Conservation (phyloP, 2,329 filamentous ascomycete species). For the Alternaria atra region DNA sequence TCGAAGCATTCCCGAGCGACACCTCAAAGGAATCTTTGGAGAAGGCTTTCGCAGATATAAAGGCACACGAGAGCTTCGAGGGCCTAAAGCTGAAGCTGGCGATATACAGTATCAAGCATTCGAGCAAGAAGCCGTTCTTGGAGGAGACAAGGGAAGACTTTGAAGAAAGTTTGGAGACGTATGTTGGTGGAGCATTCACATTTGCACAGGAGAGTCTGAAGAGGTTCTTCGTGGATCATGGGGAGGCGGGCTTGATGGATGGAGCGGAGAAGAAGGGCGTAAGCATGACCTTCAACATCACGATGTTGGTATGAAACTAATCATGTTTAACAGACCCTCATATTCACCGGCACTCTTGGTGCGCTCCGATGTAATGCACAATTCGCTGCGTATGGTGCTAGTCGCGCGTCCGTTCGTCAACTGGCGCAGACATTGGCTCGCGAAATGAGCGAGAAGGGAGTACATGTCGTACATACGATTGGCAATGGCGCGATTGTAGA, state of each 20-base stretch:
- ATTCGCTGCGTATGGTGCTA: constrained; percentile 65
- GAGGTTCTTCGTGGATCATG: constrained; percentile 63
- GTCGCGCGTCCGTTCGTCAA: constrained; percentile 62
- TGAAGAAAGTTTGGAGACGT: constrained; percentile 58
- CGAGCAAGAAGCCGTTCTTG: constrained; percentile 64
- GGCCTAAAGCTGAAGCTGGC: constrained; percentile 62
- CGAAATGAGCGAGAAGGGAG: constrained; percentile 65
- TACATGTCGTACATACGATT: constrained; percentile 68
- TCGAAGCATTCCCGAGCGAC: constrained; percentile 64
- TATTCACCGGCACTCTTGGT: constrained; percentile 59
- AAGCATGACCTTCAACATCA: constrained; percentile 9
- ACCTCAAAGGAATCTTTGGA: constrained; percentile 59
- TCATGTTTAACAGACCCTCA: constrained; percentile 7
- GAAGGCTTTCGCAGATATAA: constrained; percentile 61
- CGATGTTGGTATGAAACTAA: neutral
- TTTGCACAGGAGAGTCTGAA: constrained; percentile 64
- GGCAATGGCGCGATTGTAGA: constrained; percentile 65
- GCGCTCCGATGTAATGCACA: constrained; percentile 63
- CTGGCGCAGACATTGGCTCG: constrained; percentile 65
- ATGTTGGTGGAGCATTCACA: constrained; percentile 65
- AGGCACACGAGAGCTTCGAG: constrained; percentile 58
- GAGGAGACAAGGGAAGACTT: constrained; percentile 61
- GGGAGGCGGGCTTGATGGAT: constrained; percentile 57
- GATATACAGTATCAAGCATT: constrained; percentile 66
- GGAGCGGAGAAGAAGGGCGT: constrained; percentile 62